Conservation (phyloP, 441 rosid species). For the Hura crepitans region DNA sequence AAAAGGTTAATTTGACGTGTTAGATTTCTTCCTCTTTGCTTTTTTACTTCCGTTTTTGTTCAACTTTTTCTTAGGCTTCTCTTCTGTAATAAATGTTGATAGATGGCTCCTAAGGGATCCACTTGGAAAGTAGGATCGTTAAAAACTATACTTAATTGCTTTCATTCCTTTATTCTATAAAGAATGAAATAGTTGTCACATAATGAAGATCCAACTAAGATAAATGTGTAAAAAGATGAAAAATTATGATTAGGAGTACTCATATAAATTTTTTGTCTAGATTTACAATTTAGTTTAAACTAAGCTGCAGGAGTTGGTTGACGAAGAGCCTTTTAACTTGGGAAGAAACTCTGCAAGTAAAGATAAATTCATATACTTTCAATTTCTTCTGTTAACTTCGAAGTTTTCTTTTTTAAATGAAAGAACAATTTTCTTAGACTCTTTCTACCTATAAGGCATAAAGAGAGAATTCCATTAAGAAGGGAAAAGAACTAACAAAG, state of each 20-base stretch:
- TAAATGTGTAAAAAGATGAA: neutral
- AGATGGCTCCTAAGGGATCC: constrained; percentile 68
- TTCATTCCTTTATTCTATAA: constrained; percentile 61
- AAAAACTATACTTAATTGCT: constrained; percentile 53
- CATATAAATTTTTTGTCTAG: constrained; percentile 60
- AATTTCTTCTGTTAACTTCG: too few species aligned
- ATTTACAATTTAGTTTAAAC: constrained; percentile 65
- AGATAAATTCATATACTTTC: constrained; percentile 56
- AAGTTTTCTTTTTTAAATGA: too few species aligned
- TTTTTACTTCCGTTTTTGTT: constrained; percentile 48
- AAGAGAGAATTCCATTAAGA: too few species aligned
- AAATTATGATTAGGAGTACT: constrained; percentile 17
- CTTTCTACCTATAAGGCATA: too few species aligned
- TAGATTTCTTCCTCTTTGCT: constrained; percentile 39
- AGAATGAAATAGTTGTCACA: constrained; percentile 2
- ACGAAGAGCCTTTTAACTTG: constrained; percentile 38
- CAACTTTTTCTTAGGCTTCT: constrained; percentile 49
- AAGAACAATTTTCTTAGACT: too few species aligned
- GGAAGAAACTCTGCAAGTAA: constrained; percentile 71
- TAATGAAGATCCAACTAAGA: neutral
- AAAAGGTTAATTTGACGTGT: constrained; percentile 22
- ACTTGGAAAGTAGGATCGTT: constrained; percentile 61
- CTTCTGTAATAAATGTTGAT: constrained; percentile 56
- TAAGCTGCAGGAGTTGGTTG: constrained; percentile 35
- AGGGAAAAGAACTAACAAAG: too few species aligned